Conservation (phyloP, 1,284 basidiomycete species). For the Cutaneotrichosporon sp. region DNA sequence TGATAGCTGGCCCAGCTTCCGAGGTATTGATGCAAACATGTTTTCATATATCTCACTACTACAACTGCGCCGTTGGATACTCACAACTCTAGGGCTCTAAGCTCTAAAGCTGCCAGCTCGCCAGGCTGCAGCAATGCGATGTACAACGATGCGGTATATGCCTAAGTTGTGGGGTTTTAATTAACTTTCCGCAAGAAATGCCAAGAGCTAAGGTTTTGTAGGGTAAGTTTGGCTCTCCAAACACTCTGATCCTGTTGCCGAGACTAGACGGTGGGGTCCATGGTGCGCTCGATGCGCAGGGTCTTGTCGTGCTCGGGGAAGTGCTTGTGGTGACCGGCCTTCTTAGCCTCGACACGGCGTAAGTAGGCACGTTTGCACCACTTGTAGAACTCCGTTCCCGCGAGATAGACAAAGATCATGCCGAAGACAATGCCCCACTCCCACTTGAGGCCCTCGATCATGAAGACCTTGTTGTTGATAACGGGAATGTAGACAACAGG, state of each 20-base stretch:
- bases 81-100: conserved; percentile 1
- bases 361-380: conserved; percentile 31
- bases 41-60: conserved; percentile 5
- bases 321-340: neutral
- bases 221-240: neutral
- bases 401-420: conserved; percentile 45
- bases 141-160: conserved; percentile 5
- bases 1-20: too few species aligned
- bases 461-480: conserved; percentile 48
- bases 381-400: conserved; percentile 38
- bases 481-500: conserved; percentile 48
- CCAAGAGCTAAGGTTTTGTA: neutral
- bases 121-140: conserved; percentile 6
- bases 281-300: conserved; percentile 37
- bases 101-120: conserved; percentile 3
- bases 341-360: conserved; percentile 12
- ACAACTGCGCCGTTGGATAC: neutral
- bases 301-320: conserved; percentile 35
- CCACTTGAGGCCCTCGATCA: conserved; percentile 40
- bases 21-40: neutral
- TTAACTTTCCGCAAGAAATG: neutral
- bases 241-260: neutral
- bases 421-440: conserved; percentile 50
- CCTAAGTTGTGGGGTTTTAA: too few species aligned
- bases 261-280: conserved; percentile 10